phyloP scores from a whole-genome alignment of 2,329 filamentous ascomycete genomes.

The Tothia fuscella region DNA sequence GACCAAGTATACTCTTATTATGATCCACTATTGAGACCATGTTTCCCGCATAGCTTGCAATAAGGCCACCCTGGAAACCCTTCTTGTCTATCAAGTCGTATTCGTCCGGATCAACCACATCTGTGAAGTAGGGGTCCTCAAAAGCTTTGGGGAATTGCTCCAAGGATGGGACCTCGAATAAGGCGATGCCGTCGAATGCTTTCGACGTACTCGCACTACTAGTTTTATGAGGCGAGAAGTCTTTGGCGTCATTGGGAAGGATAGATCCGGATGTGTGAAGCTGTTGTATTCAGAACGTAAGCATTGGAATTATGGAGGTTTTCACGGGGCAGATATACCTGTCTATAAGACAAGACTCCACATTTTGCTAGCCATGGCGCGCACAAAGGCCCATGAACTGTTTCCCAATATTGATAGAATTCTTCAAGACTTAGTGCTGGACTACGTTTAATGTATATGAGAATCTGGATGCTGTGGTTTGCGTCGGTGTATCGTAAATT shows the following conservation, averaged over 20 bases:
- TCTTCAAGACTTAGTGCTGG: not conserved
- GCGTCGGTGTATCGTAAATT: not conserved
- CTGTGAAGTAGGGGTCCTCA: conserved; percentile 21
- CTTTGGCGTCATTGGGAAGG: conserved; percentile 13
- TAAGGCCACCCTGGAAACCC: conserved; percentile 12
- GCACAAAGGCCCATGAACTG: not conserved
- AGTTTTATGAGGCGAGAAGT: too few species aligned
- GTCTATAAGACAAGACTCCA: not conserved
- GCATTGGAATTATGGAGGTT: too few species aligned
- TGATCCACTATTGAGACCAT: conserved; percentile 12
- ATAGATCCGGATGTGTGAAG: conserved; percentile 15
- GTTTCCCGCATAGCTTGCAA: conserved; percentile 14
- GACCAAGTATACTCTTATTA: not conserved
- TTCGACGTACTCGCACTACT: too few species aligned
- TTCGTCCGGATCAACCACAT: conserved; percentile 22
- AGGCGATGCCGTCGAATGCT: conserved; percentile 16
- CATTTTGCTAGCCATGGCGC: not conserved
- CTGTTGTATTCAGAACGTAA: conserved; percentile 8
- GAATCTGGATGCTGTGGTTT: not conserved
- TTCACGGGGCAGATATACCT: not conserved
- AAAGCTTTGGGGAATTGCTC: conserved; percentile 20
- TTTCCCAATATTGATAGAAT: not conserved
- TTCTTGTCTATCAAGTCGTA: conserved; percentile 21
- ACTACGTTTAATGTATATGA: not conserved
- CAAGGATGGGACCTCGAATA: conserved; percentile 21